A percentile compares a stretch with the other conserved stretches of the same genome.
These are phyloP conservation scores for Aspergillus texensis DNA, from an alignment of 2,329 filamentous ascomycete genomes.

Conservation along the genomic window DNA sequence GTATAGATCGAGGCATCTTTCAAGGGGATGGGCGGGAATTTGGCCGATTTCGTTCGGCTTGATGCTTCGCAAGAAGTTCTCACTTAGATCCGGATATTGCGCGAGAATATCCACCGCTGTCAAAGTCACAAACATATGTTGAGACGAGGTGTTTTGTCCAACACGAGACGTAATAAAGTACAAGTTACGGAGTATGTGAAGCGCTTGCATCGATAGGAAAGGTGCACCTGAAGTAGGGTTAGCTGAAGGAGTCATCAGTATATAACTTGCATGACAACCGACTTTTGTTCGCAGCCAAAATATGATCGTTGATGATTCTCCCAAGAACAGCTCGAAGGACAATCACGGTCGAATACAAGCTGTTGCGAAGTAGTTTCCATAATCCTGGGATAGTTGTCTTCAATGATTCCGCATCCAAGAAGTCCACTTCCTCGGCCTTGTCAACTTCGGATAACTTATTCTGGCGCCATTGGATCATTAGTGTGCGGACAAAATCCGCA, in stretches of 20 bases:
- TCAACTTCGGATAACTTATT: conserved; percentile 76
- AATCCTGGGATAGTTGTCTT: conserved; percentile 69
- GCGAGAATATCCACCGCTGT: conserved; percentile 80
- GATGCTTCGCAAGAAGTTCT: conserved; percentile 68
- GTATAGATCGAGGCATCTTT: conserved; percentile 78
- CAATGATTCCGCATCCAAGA: conserved; percentile 66
- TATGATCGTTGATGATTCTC: conserved; percentile 61
- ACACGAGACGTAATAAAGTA: conserved; percentile 80
- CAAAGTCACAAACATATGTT: conserved; percentile 81
- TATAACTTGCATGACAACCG: conserved; percentile 29
- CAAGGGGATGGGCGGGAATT: conserved; percentile 66
- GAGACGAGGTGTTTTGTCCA: conserved; percentile 74
- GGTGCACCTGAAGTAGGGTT: conserved; percentile 56
- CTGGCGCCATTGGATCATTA: conserved; percentile 73
- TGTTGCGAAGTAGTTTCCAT: conserved; percentile 74
- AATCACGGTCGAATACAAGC: conserved; percentile 74
- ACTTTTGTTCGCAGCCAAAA: conserved; percentile 57
- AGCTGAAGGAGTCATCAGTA: background rate
- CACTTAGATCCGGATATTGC: conserved; percentile 66
- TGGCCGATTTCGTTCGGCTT: conserved; percentile 57
- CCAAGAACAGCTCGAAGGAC: conserved; percentile 74
- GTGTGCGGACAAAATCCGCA: conserved; percentile 64
- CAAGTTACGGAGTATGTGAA: conserved; percentile 74
- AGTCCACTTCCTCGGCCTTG: conserved; percentile 63
- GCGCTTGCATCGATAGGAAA: conserved; percentile 67